Conservation (phyloP, 1,284 basidiomycete species). For the Fomitopsis betulina region DNA sequence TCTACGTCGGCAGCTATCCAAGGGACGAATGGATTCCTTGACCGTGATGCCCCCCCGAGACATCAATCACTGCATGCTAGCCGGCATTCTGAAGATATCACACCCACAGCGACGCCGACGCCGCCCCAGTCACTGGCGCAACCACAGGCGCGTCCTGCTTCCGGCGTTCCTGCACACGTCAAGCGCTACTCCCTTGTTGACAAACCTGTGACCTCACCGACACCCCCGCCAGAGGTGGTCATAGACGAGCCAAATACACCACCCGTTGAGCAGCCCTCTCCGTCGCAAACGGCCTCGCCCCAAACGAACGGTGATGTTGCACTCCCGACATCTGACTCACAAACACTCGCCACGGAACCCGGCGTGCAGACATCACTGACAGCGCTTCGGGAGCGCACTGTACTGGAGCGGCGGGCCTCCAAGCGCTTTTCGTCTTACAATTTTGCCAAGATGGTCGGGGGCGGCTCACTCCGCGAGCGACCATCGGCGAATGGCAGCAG, state of each 20-base stretch:
- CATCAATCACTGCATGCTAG: slow-evolving; percentile 11
- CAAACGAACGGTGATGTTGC: neutral
- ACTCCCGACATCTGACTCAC: neutral
- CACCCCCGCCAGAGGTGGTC: slow-evolving; percentile 33
- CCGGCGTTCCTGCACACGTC: slow-evolving; percentile 51
- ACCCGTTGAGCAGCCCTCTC: neutral
- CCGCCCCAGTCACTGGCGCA: neutral
- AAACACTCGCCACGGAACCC: slow-evolving; percentile 29
- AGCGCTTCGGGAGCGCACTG: slow-evolving; percentile 83
- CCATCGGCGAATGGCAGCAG: slow-evolving; percentile 21
- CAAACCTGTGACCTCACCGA: slow-evolving; percentile 38
- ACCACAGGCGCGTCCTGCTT: slow-evolving; percentile 24
- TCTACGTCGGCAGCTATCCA: slow-evolving; percentile 18
- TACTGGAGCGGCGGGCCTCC: slow-evolving; percentile 87
- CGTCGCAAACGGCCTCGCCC: neutral
- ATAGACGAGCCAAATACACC: slow-evolving; percentile 39
- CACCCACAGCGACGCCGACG: slow-evolving; percentile 1
- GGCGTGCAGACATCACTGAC: slow-evolving; percentile 83
- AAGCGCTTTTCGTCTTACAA: slow-evolving; percentile 97
- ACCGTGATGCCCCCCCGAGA: slow-evolving; percentile 23
- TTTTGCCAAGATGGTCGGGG: slow-evolving; percentile 88
- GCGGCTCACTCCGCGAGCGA: slow-evolving; percentile 40
- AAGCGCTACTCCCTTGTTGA: slow-evolving; percentile 77
- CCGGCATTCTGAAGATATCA: neutral
- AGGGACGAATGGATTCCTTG: slow-evolving; percentile 8